A percentile compares a stretch with the other conserved stretches of the same genome.
Evolutionary conservation across 441 rosid genomes (phyloP).

Genomic region (Populus tomentosa): DNA sequence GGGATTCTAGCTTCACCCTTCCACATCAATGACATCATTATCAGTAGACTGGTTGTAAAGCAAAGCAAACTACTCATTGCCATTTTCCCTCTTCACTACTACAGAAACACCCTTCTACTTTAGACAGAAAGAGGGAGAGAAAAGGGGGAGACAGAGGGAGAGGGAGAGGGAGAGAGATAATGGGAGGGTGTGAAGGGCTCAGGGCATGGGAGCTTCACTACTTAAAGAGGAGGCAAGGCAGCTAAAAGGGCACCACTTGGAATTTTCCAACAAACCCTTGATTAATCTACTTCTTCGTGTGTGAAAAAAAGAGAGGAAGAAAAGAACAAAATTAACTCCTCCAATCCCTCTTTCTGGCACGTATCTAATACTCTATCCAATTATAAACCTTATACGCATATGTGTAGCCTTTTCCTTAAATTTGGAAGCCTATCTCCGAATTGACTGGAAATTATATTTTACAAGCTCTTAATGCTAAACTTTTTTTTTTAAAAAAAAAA

Average conservation of each 20-base stretch:
- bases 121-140: background rate
- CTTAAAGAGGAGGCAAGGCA: conserved; percentile 34
- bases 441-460: background rate
- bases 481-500: background rate
- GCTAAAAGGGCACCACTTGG: conserved; percentile 23
- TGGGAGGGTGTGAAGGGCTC: conserved; percentile 4
- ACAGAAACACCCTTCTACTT: background rate
- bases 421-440: background rate
- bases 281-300: conserved; percentile 11
- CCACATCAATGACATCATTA: conserved; percentile 13
- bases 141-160: background rate
- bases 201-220: conserved; percentile 15
- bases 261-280: conserved; percentile 14
- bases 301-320: conserved; percentile 6
- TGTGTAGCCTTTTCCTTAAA: background rate
- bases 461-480: background rate
- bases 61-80: conserved; percentile 3
- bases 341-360: background rate
- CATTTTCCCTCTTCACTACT: conserved; percentile 18
- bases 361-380: conserved; percentile 10
- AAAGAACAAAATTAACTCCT: background rate
- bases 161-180: background rate
- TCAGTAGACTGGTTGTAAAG: background rate
- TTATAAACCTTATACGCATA: conserved; percentile 10
- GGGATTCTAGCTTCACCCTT: conserved; percentile 43